phyloP scores from a whole-genome alignment of 257 asterid genomes.

The Solanum rostratum region DNA sequence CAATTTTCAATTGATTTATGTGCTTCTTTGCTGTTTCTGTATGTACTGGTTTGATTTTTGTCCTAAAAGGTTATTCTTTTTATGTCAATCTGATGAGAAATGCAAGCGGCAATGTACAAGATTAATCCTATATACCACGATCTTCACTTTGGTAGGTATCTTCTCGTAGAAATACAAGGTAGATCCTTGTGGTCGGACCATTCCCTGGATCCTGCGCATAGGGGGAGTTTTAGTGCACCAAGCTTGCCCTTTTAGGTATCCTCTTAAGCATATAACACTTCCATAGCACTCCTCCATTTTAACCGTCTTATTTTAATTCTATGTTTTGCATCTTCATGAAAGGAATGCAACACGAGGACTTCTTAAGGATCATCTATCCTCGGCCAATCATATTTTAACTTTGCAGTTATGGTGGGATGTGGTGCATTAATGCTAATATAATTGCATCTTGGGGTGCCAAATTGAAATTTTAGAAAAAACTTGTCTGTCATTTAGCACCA shows the following conservation, averaged over 20 bases:
- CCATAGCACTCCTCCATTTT: background rate
- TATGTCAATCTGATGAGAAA: background rate
- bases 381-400: background rate
- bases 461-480: background rate
- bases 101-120: background rate
- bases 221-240: too few relatives aligned
- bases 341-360: background rate
- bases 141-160: background rate
- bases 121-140: background rate
- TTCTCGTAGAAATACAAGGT: background rate
- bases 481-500: background rate
- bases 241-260: background rate
- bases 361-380: background rate
- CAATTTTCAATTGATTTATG: background rate
- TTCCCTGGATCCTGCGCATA: too few relatives aligned
- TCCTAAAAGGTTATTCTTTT: background rate
- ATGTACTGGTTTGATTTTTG: background rate
- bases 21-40: background rate
- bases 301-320: background rate
- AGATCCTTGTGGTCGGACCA: too few relatives aligned
- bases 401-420: background rate
- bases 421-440: background rate
- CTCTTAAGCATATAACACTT: background rate
- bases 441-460: background rate
- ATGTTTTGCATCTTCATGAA: background rate